These are phyloP conservation scores for Xylona heveae DNA, from an alignment of 495 filamentous ascomycete genomes.

Conservation along the genomic window DNA sequence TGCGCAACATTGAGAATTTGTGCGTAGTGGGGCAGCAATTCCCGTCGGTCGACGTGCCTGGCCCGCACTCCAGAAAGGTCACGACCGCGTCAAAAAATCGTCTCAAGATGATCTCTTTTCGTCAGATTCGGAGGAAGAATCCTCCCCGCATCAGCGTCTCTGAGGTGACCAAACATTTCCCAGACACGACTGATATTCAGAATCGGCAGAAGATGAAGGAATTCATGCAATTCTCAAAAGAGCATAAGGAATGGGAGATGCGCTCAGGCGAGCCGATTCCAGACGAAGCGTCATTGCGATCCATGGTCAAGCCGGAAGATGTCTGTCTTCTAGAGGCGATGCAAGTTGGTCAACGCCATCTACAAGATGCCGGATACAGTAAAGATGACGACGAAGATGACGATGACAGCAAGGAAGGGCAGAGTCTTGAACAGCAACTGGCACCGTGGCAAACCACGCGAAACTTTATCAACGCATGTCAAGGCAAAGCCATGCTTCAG, in stretches of 20 bases:
- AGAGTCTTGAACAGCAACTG: slow-evolving; percentile 69
- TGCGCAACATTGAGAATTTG: slow-evolving; percentile 76
- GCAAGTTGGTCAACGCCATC: slow-evolving; percentile 76
- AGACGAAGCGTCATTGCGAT: slow-evolving; percentile 53
- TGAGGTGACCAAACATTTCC: slow-evolving; percentile 73
- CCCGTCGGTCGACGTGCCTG: slow-evolving; percentile 77
- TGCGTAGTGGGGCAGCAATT: slow-evolving; percentile 81
- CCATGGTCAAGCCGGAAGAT: slow-evolving; percentile 86
- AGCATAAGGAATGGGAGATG: slow-evolving; percentile 67
- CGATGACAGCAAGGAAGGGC: slow-evolving; percentile 36
- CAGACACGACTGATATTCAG: slow-evolving; percentile 78
- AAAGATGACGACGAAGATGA: slow-evolving; percentile 54
- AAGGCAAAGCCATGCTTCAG: slow-evolving; percentile 91
- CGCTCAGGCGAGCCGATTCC: slow-evolving; percentile 45
- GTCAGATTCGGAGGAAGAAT: slow-evolving; percentile 54
- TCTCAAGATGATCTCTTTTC: slow-evolving; percentile 83
- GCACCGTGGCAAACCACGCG: slow-evolving; percentile 90
- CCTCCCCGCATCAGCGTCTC: slow-evolving; percentile 45
- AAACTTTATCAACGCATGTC: slow-evolving; percentile 82
- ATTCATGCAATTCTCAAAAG: slow-evolving; percentile 73
- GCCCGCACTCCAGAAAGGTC: slow-evolving; percentile 79
- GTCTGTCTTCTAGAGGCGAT: slow-evolving; percentile 87
- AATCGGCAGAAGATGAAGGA: slow-evolving; percentile 94
- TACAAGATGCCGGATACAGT: slow-evolving; percentile 60
- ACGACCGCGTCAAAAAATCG: slow-evolving; percentile 89